A percentile compares a stretch with the other conserved stretches of the same genome.
Conservation (phyloP, 768 basidiomycete genomes). For the Trametes meyenii region DNA sequence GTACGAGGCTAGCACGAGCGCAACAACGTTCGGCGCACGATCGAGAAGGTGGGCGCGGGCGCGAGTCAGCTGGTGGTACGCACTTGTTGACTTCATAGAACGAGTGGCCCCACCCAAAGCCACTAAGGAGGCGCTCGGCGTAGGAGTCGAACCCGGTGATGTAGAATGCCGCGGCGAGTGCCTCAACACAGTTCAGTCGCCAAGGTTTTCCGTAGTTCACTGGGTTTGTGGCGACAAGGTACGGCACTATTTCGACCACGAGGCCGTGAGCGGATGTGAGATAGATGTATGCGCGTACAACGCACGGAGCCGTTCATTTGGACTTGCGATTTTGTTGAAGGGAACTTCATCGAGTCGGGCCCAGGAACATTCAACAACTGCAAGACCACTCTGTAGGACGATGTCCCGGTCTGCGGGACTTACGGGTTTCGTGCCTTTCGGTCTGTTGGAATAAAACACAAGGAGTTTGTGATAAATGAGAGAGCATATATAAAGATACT, state of each 20-base stretch:
- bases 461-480: neutral
- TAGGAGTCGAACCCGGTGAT: slow-evolving; percentile 85
- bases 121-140: slow-evolving; percentile 74
- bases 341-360: slow-evolving; percentile 94
- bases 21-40: too few relatives aligned
- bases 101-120: slow-evolving; percentile 90
- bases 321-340: slow-evolving; percentile 90
- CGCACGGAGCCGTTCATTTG: slow-evolving; percentile 88
- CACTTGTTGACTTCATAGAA: slow-evolving; percentile 88
- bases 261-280: neutral
- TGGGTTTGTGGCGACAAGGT: slow-evolving; percentile 92
- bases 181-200: slow-evolving; percentile 93
- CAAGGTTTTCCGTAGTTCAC: slow-evolving; percentile 99
- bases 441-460: slow-evolving; percentile 46
- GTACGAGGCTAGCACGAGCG: neutral
- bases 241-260: slow-evolving; percentile 68
- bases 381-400: slow-evolving; percentile 72
- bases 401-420: slow-evolving; percentile 86
- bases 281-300: neutral
- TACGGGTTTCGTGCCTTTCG: slow-evolving; percentile 78
- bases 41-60: too few relatives aligned
- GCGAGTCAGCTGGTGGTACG: slow-evolving; percentile 25
- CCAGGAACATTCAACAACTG: slow-evolving; percentile 99
- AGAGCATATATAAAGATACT: slow-evolving; percentile 34
- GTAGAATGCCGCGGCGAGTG: slow-evolving; percentile 93